Percentiles rank a stretch among this genome's conserved stretches.
Conservation (phyloP, 176 grass and related monocot species). For the Zizania latifolia region DNA sequence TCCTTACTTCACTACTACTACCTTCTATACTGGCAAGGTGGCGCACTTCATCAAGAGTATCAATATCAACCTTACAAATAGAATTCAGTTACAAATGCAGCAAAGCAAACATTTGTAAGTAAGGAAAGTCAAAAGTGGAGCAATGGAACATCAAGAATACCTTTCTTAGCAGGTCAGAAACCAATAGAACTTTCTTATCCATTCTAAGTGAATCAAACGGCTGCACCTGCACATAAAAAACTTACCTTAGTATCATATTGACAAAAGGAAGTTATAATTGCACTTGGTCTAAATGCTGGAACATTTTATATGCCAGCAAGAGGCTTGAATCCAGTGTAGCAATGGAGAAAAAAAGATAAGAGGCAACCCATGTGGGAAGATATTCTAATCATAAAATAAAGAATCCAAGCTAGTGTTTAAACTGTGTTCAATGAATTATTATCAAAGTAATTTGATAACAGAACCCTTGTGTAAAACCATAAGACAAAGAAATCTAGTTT, state of each 20-base stretch:
- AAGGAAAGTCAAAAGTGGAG: neutral
- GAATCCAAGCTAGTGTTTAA: neutral
- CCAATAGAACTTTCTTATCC: constrained; percentile 41
- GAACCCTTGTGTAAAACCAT: neutral
- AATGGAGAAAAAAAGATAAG: neutral
- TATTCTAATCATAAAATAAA: neutral
- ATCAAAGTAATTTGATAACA: neutral
- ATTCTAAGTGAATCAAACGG: constrained; percentile 47
- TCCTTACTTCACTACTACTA: constrained; percentile 30
- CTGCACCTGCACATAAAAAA: constrained; percentile 36
- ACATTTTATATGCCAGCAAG: neutral
- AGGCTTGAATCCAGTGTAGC: neutral
- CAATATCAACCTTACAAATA: constrained; percentile 39
- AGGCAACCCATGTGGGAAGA: neutral
- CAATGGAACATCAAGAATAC: constrained; percentile 7
- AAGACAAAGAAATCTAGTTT: neutral
- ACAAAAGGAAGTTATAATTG: neutral
- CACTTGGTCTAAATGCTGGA: neutral
- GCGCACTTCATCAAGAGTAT: constrained; percentile 46
- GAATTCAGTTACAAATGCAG: neutral
- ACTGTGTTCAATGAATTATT: neutral
- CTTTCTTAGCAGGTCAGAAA: constrained; percentile 57
- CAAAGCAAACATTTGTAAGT: constrained; percentile 4
- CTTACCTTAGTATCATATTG: neutral
- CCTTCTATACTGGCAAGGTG: constrained; percentile 25